Percentiles rank a stretch among this genome's conserved stretches.
Conservation (phyloP, 768 basidiomycete species). For the Agrocybe pediades region DNA sequence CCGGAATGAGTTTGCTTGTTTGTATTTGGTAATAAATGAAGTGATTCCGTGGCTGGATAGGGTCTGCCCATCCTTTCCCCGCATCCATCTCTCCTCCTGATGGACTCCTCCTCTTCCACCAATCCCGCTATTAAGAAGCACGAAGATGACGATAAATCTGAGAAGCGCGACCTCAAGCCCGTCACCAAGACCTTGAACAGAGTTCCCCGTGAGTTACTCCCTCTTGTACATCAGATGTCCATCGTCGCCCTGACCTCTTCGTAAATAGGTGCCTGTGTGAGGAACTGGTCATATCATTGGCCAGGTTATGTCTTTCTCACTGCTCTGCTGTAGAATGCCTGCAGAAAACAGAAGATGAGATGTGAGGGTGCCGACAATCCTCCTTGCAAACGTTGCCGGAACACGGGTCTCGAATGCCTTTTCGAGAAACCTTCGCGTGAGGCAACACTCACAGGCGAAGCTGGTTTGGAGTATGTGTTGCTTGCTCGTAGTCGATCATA, state of each 20-base stretch:
- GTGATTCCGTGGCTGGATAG: slow-evolving; percentile 13
- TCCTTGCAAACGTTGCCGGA: slow-evolving; percentile 92
- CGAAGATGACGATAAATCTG: slow-evolving; percentile 56
- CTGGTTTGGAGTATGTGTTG: slow-evolving; percentile 77
- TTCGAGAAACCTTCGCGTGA: slow-evolving; percentile 94
- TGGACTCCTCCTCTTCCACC: slow-evolving; percentile 36
- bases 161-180: slow-evolving; percentile 75
- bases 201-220: slow-evolving; percentile 72
- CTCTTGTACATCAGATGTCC: slow-evolving; percentile 15
- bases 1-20: slow-evolving; percentile 15
- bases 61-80: slow-evolving; percentile 33
- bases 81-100: slow-evolving; percentile 31
- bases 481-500: slow-evolving; percentile 2
- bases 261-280: slow-evolving; percentile 75
- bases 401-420: slow-evolving; percentile 87
- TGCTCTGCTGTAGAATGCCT: slow-evolving; percentile 72
- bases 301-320: not conserved
- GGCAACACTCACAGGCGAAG: slow-evolving; percentile 85
- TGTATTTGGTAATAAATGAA: slow-evolving; percentile 24
- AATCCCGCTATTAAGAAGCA: slow-evolving; percentile 54
- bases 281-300: slow-evolving; percentile 23
- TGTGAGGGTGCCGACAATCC: slow-evolving; percentile 97
- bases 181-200: slow-evolving; percentile 78
- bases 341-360: slow-evolving; percentile 96
- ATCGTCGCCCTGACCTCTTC: slow-evolving; percentile 14